These are phyloP conservation scores for Petunia secreta DNA, from an alignment of 257 asterid species.

Conservation along the genomic window DNA sequence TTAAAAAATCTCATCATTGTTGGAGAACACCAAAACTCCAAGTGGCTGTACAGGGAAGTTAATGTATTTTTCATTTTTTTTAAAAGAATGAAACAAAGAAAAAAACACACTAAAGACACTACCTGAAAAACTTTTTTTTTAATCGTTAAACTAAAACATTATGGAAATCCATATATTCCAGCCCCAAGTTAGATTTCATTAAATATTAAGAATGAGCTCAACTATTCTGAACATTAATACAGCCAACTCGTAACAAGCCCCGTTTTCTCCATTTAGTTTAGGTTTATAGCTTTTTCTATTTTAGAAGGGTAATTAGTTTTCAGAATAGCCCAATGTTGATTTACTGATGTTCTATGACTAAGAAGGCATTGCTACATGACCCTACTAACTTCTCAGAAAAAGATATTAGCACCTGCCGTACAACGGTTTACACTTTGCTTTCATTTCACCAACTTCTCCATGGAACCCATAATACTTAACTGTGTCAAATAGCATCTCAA, in stretches of 20 bases:
- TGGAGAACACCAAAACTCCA: neutral
- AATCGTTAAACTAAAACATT: neutral
- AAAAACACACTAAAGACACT: constrained; percentile 4
- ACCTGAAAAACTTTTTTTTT: neutral
- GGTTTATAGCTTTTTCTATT: neutral
- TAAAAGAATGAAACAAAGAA: neutral
- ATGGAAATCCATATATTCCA: neutral
- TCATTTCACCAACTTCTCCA: constrained; percentile 1
- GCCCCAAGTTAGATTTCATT: neutral
- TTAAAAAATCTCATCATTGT: neutral
- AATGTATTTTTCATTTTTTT: constrained; percentile 2
- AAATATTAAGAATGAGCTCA: constrained; percentile 15
- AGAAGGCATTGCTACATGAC: neutral
- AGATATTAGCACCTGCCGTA: neutral
- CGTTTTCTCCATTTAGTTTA: neutral
- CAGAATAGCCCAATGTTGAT: neutral
- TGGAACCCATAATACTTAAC: neutral
- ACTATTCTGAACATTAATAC: neutral
- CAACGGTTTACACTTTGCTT: neutral
- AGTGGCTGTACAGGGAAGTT: neutral
- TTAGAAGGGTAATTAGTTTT: neutral
- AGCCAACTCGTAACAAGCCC: neutral
- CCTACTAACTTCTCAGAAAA: neutral
- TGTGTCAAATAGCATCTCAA: neutral
- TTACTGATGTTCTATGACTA: neutral